phyloP scores from a whole-genome alignment of 2,329 filamentous ascomycete species.

The Didymella exigua region DNA sequence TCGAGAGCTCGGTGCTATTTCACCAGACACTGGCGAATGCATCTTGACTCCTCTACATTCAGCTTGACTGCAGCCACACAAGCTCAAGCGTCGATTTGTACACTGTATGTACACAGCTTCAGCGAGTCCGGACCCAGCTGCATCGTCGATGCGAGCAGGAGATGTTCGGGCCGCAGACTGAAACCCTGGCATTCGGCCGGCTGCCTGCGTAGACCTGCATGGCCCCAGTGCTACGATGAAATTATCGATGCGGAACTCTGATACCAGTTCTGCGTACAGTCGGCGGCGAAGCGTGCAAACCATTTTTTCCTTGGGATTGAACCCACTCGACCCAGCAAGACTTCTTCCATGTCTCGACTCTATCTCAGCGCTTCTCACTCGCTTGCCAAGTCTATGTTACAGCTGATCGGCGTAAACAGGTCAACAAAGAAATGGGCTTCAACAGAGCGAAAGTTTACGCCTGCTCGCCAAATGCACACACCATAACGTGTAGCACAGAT shows the following conservation, averaged over 20 bases:
- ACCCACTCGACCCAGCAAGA: neutral
- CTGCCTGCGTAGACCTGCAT: slow-evolving; percentile 1
- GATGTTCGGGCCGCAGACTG: slow-evolving; percentile 10
- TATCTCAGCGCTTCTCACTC: neutral
- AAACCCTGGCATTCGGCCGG: slow-evolving; percentile 1
- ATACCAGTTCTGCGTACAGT: neutral
- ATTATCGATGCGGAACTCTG: neutral
- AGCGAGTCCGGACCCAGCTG: neutral
- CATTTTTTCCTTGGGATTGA: too few relatives aligned
- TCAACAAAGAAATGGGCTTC: neutral
- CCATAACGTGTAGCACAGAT: neutral
- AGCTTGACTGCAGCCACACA: neutral
- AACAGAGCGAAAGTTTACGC: neutral
- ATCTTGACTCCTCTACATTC: neutral
- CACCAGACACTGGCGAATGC: neutral
- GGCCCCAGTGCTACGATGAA: neutral
- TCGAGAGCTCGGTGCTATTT: neutral
- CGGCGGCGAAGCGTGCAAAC: neutral
- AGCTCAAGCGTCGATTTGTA: neutral
- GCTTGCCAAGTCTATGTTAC: neutral
- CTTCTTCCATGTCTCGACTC: too few relatives aligned
- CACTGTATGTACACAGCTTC: neutral
- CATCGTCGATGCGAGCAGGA: slow-evolving; percentile 4
- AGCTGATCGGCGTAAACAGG: neutral
- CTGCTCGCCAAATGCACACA: neutral